Evolutionary conservation across 345 rosid genomes (phyloP).

Genomic region (Arabidopsis arenosa): DNA sequence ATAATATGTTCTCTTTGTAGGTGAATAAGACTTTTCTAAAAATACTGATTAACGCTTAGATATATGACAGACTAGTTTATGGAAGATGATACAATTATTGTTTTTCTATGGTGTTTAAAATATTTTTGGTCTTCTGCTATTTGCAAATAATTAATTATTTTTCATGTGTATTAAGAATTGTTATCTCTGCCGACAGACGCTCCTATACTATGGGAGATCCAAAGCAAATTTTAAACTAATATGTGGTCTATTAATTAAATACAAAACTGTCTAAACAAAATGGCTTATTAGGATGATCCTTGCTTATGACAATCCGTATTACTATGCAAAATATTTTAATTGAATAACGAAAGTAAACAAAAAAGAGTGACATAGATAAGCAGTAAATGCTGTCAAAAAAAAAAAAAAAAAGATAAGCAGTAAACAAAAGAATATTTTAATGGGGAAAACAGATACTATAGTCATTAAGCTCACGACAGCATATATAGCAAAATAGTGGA

Average conservation of each 20-base stretch:
- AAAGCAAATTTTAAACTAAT: constrained; percentile 15
- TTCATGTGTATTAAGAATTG: too few relatives aligned
- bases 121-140: too few relatives aligned
- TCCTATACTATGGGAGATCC: constrained; percentile 41
- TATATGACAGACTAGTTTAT: too few relatives aligned
- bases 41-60: background rate
- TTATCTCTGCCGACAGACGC: constrained; percentile 32
- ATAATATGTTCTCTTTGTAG: background rate
- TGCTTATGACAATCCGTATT: too few relatives aligned
- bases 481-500: too few relatives aligned
- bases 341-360: background rate
- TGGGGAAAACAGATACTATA: background rate
- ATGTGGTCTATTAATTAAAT: background rate
- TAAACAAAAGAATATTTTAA: background rate
- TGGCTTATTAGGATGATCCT: constrained; percentile 16
- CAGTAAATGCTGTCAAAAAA: too few relatives aligned
- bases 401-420: constrained; percentile 11
- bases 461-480: background rate
- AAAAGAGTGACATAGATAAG: constrained; percentile 8
- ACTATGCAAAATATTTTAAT: background rate
- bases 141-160: too few relatives aligned
- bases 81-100: too few relatives aligned
- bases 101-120: too few relatives aligned
- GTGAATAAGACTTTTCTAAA: background rate
- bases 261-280: background rate